Evolutionary conservation across 176 grass and related monocot genomes (phyloP), one percentile per base, ranked within the genome.

Genomic region (Avena atlantica): DNA sequence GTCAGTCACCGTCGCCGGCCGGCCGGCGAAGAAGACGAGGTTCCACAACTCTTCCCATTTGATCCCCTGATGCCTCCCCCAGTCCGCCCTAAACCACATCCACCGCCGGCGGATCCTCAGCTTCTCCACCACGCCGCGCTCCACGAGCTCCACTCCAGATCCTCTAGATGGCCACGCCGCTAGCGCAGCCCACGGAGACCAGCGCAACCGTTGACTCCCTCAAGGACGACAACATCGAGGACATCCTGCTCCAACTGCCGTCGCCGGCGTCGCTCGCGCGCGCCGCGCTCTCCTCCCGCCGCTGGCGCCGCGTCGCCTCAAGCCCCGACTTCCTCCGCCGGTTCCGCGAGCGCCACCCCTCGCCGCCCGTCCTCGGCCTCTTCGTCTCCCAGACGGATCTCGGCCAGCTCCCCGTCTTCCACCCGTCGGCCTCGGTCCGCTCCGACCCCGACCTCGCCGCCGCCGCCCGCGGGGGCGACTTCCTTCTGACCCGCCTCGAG

Each of bases 391-490:
- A 74, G 48, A 2, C 12, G 19, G n/a, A 12, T 3, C 44, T 15
- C 44, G 20, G 44, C 44, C n/a, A 9, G 59, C 71, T 74, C 45
- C 71, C 71, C 44, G n/a, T 49, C 20, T 74, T 74, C 45, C 45
- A 74, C 71, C 71, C 45, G 11, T n/a, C 71, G 10, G n/a, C 12
- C 36, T 7, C 71, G n/a, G 45, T 50, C 21, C 71, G n/a, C 45
- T 74, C 45, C 45, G 45, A 74, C 71, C 71, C 71, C 44, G 44
- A 50, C 45, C 71, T 74, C 20, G 71, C 12, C 45, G 20, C 71
- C 44, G 71, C 44, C 42, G 21, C 24, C 13, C 44, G 37, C 44
- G 44, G 45, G 5, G 71, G 45, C 42, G 70, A 73, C n/a, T 73
- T 73, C 70, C 12, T n/a, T 20, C 70, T 73, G 42, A 49, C 34